Base-by-base conservation (phyloP, 2,329 filamentous ascomycete genomes). In the Grosmannia penicillata region DNA sequence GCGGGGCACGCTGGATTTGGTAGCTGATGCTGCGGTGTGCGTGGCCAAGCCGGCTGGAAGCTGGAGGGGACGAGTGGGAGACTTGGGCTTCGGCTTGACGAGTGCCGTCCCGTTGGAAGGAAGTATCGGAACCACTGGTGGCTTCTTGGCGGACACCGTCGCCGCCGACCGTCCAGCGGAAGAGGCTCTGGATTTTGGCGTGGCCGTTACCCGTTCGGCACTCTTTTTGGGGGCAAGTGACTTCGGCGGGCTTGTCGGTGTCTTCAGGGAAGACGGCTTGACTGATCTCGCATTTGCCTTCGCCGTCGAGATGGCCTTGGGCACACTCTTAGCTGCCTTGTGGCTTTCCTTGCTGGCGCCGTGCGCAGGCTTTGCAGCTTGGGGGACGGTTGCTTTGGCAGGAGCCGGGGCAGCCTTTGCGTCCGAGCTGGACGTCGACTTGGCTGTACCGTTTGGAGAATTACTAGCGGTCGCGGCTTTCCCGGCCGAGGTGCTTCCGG, bases 11-110 rank as follows among this genome's bases (percentile, higher is more conserved):
- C 52, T 51, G 36, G 68, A 62, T 55, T 78, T 83, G 13, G 75
- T 77, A 14, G 70, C 72, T 1, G 75, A 85, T 1, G 81, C 68
- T 19, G 79, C 72, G 4, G 81, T 86, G 24, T 77, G 79, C 6
- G 78, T 75, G 19, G 68, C 79, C 23, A 85, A 61, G 41, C 78
- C 76, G 9, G 78, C 63, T 8, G 80, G 75, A 1, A 85, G 61
- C 40, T 71, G 72, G 37, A 76, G 62, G 9, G 79, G 78, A 39
- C 75, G 72, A 2, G 81, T 85, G 3, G 77, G 77, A 10, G 80
- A 83, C 55, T 74, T 77, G 29, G 67, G 58, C 52, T 75, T 78
- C 8, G 73, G 70, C 50, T 76, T 78, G 22, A 64, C 58, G 43
- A 69, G 68, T 3, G 57, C 61, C 7, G 60, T 53, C 22, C 58